Conservation (phyloP, 495 filamentous ascomycete genomes). For the Hapsidospora chrysogenum region DNA sequence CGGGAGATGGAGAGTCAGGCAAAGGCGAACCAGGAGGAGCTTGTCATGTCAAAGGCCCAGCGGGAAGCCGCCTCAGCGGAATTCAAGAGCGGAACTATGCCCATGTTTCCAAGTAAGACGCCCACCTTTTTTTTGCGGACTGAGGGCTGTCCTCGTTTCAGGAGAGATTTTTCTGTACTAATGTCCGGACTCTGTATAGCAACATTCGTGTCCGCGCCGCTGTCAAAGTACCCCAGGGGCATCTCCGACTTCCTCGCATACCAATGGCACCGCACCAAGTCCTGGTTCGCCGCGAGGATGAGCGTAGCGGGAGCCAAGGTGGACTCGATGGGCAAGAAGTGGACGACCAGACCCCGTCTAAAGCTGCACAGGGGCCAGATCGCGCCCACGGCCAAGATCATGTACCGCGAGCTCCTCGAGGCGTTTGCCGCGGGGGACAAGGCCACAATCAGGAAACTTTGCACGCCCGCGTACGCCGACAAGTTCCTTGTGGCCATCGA, state of each 20-base stretch:
- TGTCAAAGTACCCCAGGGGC: neutral
- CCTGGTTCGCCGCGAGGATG: neutral
- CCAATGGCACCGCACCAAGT: neutral
- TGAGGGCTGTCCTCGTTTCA: too few species aligned
- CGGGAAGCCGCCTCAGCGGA: too few species aligned
- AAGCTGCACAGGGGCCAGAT: constrained; percentile 23
- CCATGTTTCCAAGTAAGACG: too few species aligned
- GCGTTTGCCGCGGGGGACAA: constrained; percentile 53
- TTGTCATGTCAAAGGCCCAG: too few species aligned
- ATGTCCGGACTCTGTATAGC: too few species aligned
- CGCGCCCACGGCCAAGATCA: constrained; percentile 32
- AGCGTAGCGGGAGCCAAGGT: neutral
- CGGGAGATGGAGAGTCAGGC: too few species aligned
- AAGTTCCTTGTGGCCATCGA: constrained; percentile 40
- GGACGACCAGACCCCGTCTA: constrained; percentile 7
- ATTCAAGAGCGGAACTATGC: too few species aligned
- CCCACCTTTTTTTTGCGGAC: too few species aligned
- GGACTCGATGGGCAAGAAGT: neutral
- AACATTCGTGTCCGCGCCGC: constrained; percentile 1
- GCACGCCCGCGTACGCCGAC: constrained; percentile 39
- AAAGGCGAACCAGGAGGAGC: too few species aligned
- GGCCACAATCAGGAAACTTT: constrained; percentile 36
- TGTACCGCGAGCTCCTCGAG: constrained; percentile 55
- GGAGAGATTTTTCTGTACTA: too few species aligned
- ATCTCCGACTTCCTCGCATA: neutral